Evolutionary conservation across 345 rosid species (phyloP).

Genomic region (Dovyalis caffra): DNA sequence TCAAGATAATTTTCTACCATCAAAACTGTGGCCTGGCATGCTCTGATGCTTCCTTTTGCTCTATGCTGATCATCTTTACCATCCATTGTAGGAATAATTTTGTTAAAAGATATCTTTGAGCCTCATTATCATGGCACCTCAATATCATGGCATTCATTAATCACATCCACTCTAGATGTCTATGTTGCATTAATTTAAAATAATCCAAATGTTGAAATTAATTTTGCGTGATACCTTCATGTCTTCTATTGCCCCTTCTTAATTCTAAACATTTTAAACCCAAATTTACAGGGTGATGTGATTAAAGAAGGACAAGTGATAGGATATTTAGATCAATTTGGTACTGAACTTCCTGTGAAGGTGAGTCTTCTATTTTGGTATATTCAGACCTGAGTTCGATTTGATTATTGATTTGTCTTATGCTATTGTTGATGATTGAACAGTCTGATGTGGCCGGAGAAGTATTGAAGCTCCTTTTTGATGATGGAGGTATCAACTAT

Average conservation of each 20-base stretch:
- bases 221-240: neutral
- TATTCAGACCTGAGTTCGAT: conserved; percentile 1
- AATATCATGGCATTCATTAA: neutral
- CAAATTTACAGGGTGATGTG: conserved; percentile 61
- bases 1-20: neutral
- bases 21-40: neutral
- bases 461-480: conserved; percentile 72
- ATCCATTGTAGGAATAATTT: neutral
- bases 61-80: neutral
- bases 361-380: conserved; percentile 41
- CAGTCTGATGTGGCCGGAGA: conserved; percentile 94
- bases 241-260: neutral
- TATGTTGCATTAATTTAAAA: neutral
- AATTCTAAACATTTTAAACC: neutral
- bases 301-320: conserved; percentile 86
- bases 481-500: conserved; percentile 71
- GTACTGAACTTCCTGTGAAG: conserved; percentile 77
- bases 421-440: conserved; percentile 26
- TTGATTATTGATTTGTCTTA: conserved; percentile 3
- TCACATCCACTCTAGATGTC: neutral
- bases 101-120: neutral
- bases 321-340: conserved; percentile 82
- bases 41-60: neutral
- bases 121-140: neutral
- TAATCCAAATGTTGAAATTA: conserved; percentile 3